Conservation (phyloP, 2,329 filamentous ascomycete genomes). For the Seiridium cupressi region DNA sequence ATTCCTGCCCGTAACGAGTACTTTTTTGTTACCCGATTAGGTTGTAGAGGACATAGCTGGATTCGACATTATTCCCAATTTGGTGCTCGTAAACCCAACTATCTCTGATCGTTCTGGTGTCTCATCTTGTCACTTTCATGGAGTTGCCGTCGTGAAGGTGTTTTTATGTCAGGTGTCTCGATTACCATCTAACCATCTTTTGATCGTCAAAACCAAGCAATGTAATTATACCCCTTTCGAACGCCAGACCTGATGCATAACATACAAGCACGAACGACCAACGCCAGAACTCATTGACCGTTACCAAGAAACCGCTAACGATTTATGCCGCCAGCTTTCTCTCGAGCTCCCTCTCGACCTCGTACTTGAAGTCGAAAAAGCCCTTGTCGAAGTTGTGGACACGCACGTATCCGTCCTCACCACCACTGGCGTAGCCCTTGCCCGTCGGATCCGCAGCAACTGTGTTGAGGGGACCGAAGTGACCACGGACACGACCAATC, state of each 20-base stretch:
- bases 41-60: too few relatives aligned
- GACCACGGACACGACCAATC: slow-evolving; percentile 92
- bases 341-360: slow-evolving; percentile 82
- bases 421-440: slow-evolving; percentile 89
- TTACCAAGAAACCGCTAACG: background rate
- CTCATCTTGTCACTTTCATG: background rate
- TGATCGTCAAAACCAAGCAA: slow-evolving; percentile 3
- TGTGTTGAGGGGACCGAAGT: slow-evolving; percentile 96
- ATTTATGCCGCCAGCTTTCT: slow-evolving; percentile 1
- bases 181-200: slow-evolving; percentile 4
- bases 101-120: background rate
- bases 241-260: slow-evolving; percentile 10
- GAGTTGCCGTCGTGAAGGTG: background rate
- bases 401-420: slow-evolving; percentile 97
- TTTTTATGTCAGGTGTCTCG: background rate
- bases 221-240: slow-evolving; percentile 6
- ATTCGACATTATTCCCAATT: too few relatives aligned
- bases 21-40: too few relatives aligned
- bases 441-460: slow-evolving; percentile 91
- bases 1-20: too few relatives aligned
- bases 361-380: slow-evolving; percentile 98
- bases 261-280: slow-evolving; percentile 7
- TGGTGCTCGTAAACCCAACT: too few relatives aligned
- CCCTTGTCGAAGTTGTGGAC: slow-evolving; percentile 98
- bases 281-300: slow-evolving; percentile 8